Percentiles rank a stretch among this genome's conserved stretches.
Conservation (phyloP, 164 flowering plant species). For the Saururus chinensis region DNA sequence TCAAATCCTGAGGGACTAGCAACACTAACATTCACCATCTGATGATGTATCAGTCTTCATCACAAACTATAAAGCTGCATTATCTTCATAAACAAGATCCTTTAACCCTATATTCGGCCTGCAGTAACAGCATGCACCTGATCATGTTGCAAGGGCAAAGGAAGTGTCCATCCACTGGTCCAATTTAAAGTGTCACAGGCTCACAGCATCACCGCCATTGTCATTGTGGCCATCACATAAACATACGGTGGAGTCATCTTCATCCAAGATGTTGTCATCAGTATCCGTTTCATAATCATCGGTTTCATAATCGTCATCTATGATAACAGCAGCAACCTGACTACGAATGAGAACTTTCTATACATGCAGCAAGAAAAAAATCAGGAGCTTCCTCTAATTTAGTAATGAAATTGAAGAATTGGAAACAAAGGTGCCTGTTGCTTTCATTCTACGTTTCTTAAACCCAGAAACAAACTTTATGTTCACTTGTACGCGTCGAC, state of each 20-base stretch:
- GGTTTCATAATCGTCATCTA: slow-evolving; percentile 18
- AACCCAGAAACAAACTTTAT: no score
- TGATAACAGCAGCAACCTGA: slow-evolving; percentile 21
- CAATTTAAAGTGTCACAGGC: no score
- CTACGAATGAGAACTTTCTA: slow-evolving; percentile 25
- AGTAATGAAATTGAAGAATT: slow-evolving; percentile 4
- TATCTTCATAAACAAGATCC: no score
- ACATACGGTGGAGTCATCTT: slow-evolving; percentile 5
- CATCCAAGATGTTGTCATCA: slow-evolving; percentile 12
- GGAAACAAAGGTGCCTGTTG: background rate
- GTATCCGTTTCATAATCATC: slow-evolving; percentile 6
- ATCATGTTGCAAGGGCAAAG: background rate
- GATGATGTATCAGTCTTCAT: no score
- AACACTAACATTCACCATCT: no score
- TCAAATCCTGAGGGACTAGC: no score
- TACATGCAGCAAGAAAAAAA: slow-evolving; percentile 29
- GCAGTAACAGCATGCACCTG: slow-evolving; percentile 3
- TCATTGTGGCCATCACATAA: slow-evolving; percentile 1
- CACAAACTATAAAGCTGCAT: no score
- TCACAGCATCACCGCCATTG: slow-evolving; percentile 3
- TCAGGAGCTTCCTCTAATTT: no score
- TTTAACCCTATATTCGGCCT: no score
- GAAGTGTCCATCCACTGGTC: background rate
- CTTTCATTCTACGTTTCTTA: background rate
- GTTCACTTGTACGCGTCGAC: no score